Base-by-base conservation (phyloP, 768 basidiomycete genomes). In the Mycena venus region DNA sequence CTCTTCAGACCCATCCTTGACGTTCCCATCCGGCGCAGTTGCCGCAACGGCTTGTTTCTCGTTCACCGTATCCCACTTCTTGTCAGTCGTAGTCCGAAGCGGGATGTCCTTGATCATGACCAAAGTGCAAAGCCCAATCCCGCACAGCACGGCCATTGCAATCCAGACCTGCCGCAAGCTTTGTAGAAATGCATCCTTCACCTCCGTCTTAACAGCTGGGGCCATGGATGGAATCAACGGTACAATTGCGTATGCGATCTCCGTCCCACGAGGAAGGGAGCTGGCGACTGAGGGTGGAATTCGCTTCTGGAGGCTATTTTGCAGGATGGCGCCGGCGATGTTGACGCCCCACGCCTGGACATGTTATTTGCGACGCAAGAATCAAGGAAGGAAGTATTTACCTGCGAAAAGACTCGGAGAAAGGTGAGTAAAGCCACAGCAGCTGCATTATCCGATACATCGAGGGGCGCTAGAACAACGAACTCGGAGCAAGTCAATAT, bases 181-280 rank as follows among this genome's bases (percentile, higher is more conserved):
- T 4, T 44, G 38, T 25, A 40, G 17, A 65, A 89, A 79, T 83
- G 56, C 65, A n/a, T 32, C 10, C 31, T 61, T 21, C 27, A 73
- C 72, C 29, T 56, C 25, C 11, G 61, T 27, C 32, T 62, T 53
- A 36, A 64, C 8, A 2, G 40, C 25, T 19, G 14, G 15, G 27
- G 60, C 17, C 60, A 61, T 27, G 25, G 6, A 9, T 7, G 38
- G 4, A 29, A 61, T 61, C 14, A 27, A 25, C 12, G 60, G 60
- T 6, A 61, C 29, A 21, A 61, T 17, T 3, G 38, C 29, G n/a
- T 61, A 61, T 12, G 40, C 60, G 12, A 61, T 40, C 3, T 42
- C 40, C 7, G 34, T 19, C 17, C 12, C 10, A 10, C 25, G 9
- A 5, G 36, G 36, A 15, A 61, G 40, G 6, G n/a, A 4, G 3